phyloP scores from a whole-genome alignment of 2,329 filamentous ascomycete genomes.

The Fusarium fracticaudum region DNA sequence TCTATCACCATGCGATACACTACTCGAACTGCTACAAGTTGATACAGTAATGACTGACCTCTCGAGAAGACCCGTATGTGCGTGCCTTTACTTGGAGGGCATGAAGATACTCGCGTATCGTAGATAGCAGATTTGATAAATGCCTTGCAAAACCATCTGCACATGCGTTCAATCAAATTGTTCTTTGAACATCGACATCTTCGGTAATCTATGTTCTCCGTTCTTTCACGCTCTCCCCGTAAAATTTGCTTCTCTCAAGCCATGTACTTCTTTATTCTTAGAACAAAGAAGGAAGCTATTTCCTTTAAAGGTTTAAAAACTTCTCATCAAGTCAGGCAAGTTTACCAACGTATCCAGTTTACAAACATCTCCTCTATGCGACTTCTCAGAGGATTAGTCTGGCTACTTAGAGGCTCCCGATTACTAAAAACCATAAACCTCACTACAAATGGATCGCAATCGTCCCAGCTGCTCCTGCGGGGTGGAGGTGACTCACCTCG shows the following conservation, averaged over 20 bases:
- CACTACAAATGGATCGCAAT: background rate
- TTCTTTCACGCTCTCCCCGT: background rate
- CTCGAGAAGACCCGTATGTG: accelerated
- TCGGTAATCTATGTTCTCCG: accelerated
- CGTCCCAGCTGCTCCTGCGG: too few relatives aligned
- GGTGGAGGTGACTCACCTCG: accelerated
- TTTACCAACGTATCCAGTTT: background rate
- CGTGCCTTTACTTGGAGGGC: too few relatives aligned
- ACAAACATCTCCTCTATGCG: background rate
- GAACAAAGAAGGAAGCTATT: background rate
- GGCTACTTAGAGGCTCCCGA: background rate
- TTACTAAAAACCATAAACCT: background rate
- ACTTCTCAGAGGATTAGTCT: background rate
- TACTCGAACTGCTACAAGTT: too few relatives aligned
- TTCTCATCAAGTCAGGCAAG: background rate
- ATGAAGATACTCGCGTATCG: too few relatives aligned
- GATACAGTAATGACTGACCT: too few relatives aligned
- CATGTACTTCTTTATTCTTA: too few relatives aligned
- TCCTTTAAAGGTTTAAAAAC: accelerated
- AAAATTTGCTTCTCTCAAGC: accelerated
- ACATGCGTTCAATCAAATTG: too few relatives aligned
- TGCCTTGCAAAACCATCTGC: accelerated
- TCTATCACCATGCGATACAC: accelerated
- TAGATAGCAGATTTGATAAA: too few relatives aligned
- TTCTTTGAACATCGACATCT: too few relatives aligned